Evolutionary conservation across 2,329 filamentous ascomycete species (phyloP).

Genomic region (Orbilia quercus): DNA sequence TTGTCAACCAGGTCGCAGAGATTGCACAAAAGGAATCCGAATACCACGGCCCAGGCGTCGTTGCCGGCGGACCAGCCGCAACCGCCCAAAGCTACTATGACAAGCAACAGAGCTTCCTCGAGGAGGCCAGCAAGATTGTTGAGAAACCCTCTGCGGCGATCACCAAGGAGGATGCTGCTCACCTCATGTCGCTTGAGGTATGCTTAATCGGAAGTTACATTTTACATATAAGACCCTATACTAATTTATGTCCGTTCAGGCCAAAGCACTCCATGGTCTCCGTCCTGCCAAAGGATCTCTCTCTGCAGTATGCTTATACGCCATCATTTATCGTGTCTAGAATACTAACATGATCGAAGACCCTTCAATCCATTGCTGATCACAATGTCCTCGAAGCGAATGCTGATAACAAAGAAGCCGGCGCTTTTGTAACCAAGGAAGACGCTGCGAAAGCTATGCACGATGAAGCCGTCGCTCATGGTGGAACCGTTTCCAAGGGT

Average conservation of each 20-base stretch:
- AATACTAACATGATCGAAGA: no score
- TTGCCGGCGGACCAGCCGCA: conserved; percentile 62
- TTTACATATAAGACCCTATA: background rate
- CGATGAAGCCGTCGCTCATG: conserved; percentile 30
- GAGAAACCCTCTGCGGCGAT: conserved; percentile 60
- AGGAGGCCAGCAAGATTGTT: conserved; percentile 60
- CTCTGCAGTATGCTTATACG: conserved; percentile 16
- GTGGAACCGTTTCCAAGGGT: conserved; percentile 31
- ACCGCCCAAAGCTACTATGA: conserved; percentile 62
- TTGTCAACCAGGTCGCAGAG: conserved; percentile 26
- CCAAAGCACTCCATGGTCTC: conserved; percentile 32
- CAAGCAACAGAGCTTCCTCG: conserved; percentile 62
- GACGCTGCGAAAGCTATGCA: conserved; percentile 40
- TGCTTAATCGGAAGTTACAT: background rate
- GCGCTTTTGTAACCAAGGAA: conserved; percentile 18
- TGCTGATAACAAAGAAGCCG: conserved; percentile 18
- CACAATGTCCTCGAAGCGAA: no score
- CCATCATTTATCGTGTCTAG: no score
- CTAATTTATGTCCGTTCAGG: conserved; percentile 1
- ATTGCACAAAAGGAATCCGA: conserved; percentile 60
- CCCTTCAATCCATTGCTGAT: conserved; percentile 39
- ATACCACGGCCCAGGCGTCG: conserved; percentile 60
- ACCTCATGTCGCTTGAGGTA: conserved; percentile 61
- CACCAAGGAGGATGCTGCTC: conserved; percentile 61
- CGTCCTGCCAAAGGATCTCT: conserved; percentile 39